Conservation (phyloP, 495 filamentous ascomycete species). For the Podospora anserina region DNA sequence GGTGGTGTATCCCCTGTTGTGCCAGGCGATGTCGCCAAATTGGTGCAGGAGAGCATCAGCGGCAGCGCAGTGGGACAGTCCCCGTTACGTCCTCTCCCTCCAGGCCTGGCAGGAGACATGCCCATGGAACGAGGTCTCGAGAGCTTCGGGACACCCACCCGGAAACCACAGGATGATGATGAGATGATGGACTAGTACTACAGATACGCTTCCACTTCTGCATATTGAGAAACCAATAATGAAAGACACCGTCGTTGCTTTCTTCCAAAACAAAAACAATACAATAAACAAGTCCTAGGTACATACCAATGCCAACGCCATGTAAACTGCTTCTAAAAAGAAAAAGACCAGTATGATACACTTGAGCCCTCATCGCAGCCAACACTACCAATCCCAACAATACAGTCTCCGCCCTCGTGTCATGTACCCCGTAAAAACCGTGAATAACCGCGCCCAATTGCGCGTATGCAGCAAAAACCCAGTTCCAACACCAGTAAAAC, state of each 20-base stretch:
- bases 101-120: constrained; percentile 31
- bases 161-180: constrained; percentile 32
- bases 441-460: neutral
- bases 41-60: constrained; percentile 17
- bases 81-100: constrained; percentile 29
- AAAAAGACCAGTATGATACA: constrained; percentile 4
- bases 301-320: constrained; percentile 11
- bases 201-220: neutral
- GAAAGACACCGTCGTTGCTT: neutral
- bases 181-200: constrained; percentile 19
- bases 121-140: constrained; percentile 54
- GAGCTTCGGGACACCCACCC: constrained; percentile 61
- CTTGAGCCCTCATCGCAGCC: neutral
- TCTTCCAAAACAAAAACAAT: neutral
- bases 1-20: neutral
- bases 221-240: neutral
- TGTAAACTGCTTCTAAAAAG: constrained; percentile 7
- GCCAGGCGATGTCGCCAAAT: constrained; percentile 19
- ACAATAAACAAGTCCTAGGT: constrained; percentile 2
- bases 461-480: constrained; percentile 6
- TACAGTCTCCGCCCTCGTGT: constrained; percentile 1
- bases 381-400: neutral
- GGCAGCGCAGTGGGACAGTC: constrained; percentile 21
- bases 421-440: neutral
- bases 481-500: neutral